Conservation (phyloP, 2,329 filamentous ascomycete species). For the Macrophomina phaseolina region DNA sequence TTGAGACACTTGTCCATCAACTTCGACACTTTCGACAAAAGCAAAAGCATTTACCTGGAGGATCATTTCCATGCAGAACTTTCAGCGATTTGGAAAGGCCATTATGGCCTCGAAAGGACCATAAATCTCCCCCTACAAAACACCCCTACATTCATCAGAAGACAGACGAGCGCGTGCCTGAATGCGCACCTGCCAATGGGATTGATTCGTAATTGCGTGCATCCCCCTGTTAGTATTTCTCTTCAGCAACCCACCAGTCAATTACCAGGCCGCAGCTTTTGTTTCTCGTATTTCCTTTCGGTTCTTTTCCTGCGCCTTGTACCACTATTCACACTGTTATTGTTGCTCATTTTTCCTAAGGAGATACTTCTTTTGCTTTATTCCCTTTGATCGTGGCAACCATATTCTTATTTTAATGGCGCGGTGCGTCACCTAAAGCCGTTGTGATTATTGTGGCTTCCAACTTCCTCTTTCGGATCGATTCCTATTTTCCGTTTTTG, state of each 20-base stretch:
- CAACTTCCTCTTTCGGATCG: slow-evolving; percentile 6
- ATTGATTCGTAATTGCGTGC: not conserved
- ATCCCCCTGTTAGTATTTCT: not conserved
- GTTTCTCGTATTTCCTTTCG: not conserved
- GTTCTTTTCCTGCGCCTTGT: slow-evolving; percentile 23
- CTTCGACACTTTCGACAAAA: slow-evolving; percentile 18
- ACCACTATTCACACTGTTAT: slow-evolving; percentile 15
- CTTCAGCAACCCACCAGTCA: not conserved
- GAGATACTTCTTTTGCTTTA: not conserved
- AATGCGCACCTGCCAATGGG: not conserved
- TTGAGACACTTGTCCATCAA: not conserved
- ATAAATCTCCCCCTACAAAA: slow-evolving; percentile 8
- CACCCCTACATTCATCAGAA: slow-evolving; percentile 17
- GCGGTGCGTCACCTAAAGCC: slow-evolving; percentile 14
- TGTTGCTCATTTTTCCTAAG: slow-evolving; percentile 3
- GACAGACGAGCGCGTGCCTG: not conserved
- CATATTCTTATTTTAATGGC: slow-evolving; percentile 17
- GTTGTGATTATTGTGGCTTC: not conserved
- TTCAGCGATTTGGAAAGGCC: slow-evolving; percentile 14
- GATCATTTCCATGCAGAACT: slow-evolving; percentile 13
- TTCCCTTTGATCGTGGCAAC: not conserved
- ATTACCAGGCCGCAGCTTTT: slow-evolving; percentile 19
- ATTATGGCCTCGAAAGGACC: slow-evolving; percentile 10
- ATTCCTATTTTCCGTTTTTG: not conserved
- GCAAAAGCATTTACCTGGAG: slow-evolving; percentile 22